A percentile compares a stretch with the other conserved stretches of the same genome.
Evolutionary conservation across 371 early-diverging fungal species (phyloP).

Genomic region (Mucor indicus): DNA sequence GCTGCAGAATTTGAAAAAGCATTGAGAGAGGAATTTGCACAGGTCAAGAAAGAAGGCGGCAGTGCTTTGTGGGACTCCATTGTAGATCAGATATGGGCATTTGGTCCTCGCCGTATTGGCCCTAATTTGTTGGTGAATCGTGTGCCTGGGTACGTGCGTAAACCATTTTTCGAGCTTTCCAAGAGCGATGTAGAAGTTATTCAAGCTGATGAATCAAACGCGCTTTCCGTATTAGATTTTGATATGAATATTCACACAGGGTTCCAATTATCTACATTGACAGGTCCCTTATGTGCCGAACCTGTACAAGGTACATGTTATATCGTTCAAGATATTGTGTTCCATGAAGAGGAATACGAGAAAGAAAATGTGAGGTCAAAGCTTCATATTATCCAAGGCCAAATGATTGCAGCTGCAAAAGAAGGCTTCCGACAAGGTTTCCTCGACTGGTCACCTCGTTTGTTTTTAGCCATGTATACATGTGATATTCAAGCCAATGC

Average conservation of each 20-base stretch:
- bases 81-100: constrained; percentile 64
- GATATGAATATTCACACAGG: constrained; percentile 85
- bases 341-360: constrained; percentile 34
- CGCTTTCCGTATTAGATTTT: constrained; percentile 55
- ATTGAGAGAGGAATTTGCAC: constrained; percentile 43
- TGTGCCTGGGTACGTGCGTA: constrained; percentile 53
- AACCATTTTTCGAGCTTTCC: constrained; percentile 41
- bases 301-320: constrained; percentile 89
- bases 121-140: constrained; percentile 86
- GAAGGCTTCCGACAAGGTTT: constrained; percentile 85
- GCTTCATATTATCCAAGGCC: constrained; percentile 69
- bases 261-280: constrained; percentile 89
- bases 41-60: constrained; percentile 46
- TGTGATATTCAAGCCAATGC: constrained; percentile 95
- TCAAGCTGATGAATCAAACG: constrained; percentile 20
- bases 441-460: constrained; percentile 90
- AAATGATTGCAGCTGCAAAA: constrained; percentile 83
- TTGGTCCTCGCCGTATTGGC: constrained; percentile 85
- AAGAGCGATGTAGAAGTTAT: constrained; percentile 11
- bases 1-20: constrained; percentile 33
- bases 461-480: constrained; percentile 92
- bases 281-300: constrained; percentile 94
- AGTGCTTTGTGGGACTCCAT: constrained; percentile 42
- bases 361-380: constrained; percentile 38
- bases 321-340: constrained; percentile 72